A percentile compares a stretch with the other conserved stretches of the same genome.
Evolutionary conservation across 805 yeast genomes (phyloP).

Genomic region (Starmerella gropengiesseri): DNA sequence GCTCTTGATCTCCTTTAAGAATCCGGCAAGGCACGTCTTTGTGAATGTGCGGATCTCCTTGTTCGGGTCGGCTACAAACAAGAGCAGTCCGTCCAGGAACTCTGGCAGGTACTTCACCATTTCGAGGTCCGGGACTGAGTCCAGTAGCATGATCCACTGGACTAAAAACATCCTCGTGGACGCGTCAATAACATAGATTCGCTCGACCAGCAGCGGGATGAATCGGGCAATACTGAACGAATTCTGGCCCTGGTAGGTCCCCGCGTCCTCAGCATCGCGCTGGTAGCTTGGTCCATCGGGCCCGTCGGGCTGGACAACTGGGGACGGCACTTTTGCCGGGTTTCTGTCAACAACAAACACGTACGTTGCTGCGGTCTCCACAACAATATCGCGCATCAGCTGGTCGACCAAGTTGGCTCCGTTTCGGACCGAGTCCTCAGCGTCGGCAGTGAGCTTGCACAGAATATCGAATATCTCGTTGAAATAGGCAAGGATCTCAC

Average conservation of each 20-base stretch:
- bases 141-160: constrained; percentile 86
- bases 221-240: constrained; percentile 75
- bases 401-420: constrained; percentile 92
- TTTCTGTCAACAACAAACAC: constrained; percentile 51
- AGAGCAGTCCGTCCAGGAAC: constrained; percentile 71
- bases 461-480: constrained; percentile 91
- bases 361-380: constrained; percentile 85
- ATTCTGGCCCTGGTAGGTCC: neutral
- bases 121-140: constrained; percentile 86
- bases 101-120: constrained; percentile 79
- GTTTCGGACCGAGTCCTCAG: constrained; percentile 82
- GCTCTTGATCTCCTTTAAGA: constrained; percentile 69
- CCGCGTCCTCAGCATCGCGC: neutral
- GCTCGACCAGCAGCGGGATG: constrained; percentile 80
- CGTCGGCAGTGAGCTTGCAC: constrained; percentile 79
- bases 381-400: constrained; percentile 83
- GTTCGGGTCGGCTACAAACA: constrained; percentile 70
- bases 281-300: constrained; percentile 18
- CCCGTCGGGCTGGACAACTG: constrained; percentile 33
- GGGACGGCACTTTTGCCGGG: constrained; percentile 45
- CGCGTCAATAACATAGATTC: constrained; percentile 87
- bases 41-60: constrained; percentile 83
- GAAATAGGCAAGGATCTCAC: constrained; percentile 81
- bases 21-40: constrained; percentile 58
- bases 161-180: constrained; percentile 83